Base-by-base conservation (phyloP, 805 yeast genomes). In the Ogataea saltuana region DNA sequence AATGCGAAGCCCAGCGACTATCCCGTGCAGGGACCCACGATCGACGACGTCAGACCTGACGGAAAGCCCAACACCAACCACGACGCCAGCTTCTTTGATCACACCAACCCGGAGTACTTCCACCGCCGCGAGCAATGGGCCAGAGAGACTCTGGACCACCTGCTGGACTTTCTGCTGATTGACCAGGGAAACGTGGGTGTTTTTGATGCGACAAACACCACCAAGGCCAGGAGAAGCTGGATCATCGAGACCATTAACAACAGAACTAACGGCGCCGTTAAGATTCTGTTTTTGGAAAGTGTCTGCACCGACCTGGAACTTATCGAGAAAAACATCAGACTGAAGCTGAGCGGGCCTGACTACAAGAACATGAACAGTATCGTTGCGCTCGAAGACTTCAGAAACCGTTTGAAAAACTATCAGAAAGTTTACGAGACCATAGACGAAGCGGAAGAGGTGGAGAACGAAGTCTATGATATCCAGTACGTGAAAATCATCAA, bases 331-430 rank as follows among this genome's bases (percentile, higher is more conserved):
- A 91, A 91, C 63, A 85, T 91, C 36, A 72, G 87, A 38, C 75
- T 93, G 53, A 91, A 91, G 67, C 71, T 91, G 41, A 78, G 85
- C 22, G 99, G 99, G 0, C 99, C 98, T 0, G 98, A 91, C 66
- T 91, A 91, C 67, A 75, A 75, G 46, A 75, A 82, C 38, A 88
- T 89, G 88, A 91, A 91, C 59, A 87, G 87, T 2, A 80, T 81
- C 35, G 56, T 75, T 11, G 97, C 98, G 0, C 62, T 91, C 18
- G 73, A 70, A 36, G 99, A 91, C 66, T 91, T 91, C 60, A 79
- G 83, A 42, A 84, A 83, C 39, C 75, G 99, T 45, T 73, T 91
- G 48, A 67, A 72, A 27, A 91, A 91, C 59, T 91, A 91, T 62
- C 91, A 89, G 60, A 78, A 75, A 61, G 97, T 91, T 1, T 91